Conservation (phyloP, 1,284 basidiomycete genomes). For the Apiotrichum montevideense region DNA sequence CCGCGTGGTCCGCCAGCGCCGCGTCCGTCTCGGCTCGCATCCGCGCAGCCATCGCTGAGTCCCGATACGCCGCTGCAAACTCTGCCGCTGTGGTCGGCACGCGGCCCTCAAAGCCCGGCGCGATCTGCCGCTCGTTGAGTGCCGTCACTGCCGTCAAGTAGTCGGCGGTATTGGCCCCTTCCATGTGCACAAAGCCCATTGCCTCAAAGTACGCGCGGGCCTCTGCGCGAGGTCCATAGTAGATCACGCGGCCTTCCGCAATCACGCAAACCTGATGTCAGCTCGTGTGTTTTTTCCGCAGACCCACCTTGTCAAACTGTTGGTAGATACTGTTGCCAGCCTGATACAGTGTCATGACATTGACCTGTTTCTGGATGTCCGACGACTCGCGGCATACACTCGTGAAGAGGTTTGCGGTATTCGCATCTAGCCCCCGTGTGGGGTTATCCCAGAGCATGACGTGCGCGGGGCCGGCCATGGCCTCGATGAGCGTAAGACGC, state of each 20-base stretch:
- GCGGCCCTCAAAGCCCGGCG: conserved; percentile 48
- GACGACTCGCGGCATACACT: conserved; percentile 68
- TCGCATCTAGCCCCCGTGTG: conserved; percentile 64
- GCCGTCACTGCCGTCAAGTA: conserved; percentile 58
- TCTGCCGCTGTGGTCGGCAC: conserved; percentile 54
- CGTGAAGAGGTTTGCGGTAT: conserved; percentile 72
- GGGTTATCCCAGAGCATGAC: conserved; percentile 61
- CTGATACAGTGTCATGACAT: conserved; percentile 76
- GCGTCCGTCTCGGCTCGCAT: conserved; percentile 35
- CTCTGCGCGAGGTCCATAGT: conserved; percentile 64
- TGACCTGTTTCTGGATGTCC: conserved; percentile 68
- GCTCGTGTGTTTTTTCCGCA: no score
- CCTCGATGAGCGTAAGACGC: conserved; percentile 68
- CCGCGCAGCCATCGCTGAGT: conserved; percentile 25
- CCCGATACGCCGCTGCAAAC: conserved; percentile 46
- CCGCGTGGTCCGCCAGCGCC: conserved; percentile 20
- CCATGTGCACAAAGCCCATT: conserved; percentile 59
- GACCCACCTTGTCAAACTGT: conserved; percentile 51
- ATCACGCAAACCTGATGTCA: conserved; percentile 57
- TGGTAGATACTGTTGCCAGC: conserved; percentile 49
- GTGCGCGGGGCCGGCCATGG: conserved; percentile 55
- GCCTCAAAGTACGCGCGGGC: conserved; percentile 71
- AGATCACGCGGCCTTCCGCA: conserved; percentile 71
- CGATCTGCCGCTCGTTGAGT: conserved; percentile 53
- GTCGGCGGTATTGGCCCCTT: conserved; percentile 50